phyloP scores from a whole-genome alignment of 805 yeast species.

The Maudiozyma barnettii region DNA sequence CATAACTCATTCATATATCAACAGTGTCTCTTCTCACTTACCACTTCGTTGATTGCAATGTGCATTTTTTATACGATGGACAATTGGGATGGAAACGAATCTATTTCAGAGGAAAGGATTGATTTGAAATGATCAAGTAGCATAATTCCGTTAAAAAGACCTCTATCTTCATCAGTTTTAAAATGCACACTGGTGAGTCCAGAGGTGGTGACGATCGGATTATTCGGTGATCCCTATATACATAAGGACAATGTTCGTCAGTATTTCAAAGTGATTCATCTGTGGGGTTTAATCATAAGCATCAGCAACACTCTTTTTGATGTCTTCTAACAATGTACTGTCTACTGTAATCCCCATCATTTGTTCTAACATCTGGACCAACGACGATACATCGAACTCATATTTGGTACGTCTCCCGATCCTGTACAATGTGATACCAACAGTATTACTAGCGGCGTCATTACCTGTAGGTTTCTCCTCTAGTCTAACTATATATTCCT shows the following conservation, averaged over 20 bases:
- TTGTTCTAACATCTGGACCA: conserved; percentile 13
- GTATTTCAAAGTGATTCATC: neutral
- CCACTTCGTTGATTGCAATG: no score
- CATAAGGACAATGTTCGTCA: neutral
- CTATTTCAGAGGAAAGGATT: no score
- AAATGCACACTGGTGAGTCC: no score
- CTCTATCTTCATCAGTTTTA: no score
- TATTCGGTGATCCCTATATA: no score
- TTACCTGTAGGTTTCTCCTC: conserved; percentile 12
- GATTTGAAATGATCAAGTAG: neutral
- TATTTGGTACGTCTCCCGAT: conserved; percentile 23
- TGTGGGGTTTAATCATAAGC: conserved; percentile 9
- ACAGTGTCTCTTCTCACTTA: no score
- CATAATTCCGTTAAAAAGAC: no score
- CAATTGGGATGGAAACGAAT: no score
- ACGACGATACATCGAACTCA: conserved; percentile 18
- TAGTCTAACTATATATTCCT: conserved; percentile 17
- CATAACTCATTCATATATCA: no score
- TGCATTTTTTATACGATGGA: no score
- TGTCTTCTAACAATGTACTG: conserved; percentile 12
- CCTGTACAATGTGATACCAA: conserved; percentile 9
- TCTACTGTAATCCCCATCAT: conserved; percentile 13
- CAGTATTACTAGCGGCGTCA: neutral
- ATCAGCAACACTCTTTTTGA: conserved; percentile 20
- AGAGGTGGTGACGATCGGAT: no score